phyloP scores from a whole-genome alignment of 371 early-diverging fungal genomes.

The Choanephora cucurbitarum region DNA sequence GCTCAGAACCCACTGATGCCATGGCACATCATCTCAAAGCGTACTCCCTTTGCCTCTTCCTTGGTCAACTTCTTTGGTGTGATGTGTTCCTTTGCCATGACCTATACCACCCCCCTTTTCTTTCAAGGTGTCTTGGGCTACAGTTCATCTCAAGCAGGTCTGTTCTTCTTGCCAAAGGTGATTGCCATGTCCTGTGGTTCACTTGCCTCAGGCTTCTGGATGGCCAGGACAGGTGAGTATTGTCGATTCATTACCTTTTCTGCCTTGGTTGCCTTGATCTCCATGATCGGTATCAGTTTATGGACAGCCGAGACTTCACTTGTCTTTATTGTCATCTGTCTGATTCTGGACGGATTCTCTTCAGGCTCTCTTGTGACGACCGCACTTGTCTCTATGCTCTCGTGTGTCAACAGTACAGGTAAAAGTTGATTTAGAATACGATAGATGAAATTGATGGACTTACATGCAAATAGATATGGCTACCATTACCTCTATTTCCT shows the following conservation, averaged over 20 bases:
- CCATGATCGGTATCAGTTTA: slow-evolving; percentile 30
- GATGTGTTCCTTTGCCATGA: slow-evolving; percentile 36
- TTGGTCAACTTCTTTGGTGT: slow-evolving; percentile 37
- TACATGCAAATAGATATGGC: slow-evolving; percentile 49
- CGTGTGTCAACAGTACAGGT: slow-evolving; percentile 44
- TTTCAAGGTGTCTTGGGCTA: slow-evolving; percentile 39
- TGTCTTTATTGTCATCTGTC: slow-evolving; percentile 22
- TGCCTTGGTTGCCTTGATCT: slow-evolving; percentile 8
- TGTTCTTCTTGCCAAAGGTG: slow-evolving; percentile 34
- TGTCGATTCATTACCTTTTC: slow-evolving; percentile 16
- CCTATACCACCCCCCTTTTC: slow-evolving; percentile 41
- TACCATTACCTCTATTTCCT: slow-evolving; percentile 51
- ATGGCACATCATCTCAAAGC: slow-evolving; percentile 43
- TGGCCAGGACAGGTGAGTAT: slow-evolving; percentile 37
- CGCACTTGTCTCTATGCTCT: slow-evolving; percentile 50
- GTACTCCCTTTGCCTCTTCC: slow-evolving; percentile 43
- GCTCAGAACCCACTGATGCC: slow-evolving; percentile 83
- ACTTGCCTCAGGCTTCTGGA: slow-evolving; percentile 32
- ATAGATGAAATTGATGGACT: too few species aligned
- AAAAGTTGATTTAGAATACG: too few species aligned
- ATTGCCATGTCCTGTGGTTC: slow-evolving; percentile 33
- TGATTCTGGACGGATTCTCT: slow-evolving; percentile 45
- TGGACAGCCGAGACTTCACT: slow-evolving; percentile 28
- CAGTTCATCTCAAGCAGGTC: slow-evolving; percentile 27
- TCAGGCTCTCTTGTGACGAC: slow-evolving; percentile 49